Conservation (phyloP, 352 stramenopile genomes). For the Halophytophthora polymorphica region DNA sequence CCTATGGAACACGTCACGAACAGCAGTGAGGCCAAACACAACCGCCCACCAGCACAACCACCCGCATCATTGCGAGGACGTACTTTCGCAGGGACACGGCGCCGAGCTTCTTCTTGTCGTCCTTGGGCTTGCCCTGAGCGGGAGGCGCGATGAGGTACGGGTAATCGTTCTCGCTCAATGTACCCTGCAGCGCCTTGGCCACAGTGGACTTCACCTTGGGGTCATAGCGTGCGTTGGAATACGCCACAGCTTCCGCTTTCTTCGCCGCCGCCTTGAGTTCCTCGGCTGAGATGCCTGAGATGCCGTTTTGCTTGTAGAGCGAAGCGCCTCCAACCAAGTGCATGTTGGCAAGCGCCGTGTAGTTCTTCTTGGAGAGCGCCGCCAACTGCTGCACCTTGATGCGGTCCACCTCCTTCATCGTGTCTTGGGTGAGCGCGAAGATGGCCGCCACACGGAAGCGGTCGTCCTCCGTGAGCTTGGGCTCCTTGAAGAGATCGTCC, state of each 20-base stretch:
- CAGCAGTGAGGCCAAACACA: too few species aligned
- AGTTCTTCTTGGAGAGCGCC: constrained; percentile 67
- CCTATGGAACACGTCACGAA: too few species aligned
- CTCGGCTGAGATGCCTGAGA: constrained; percentile 46
- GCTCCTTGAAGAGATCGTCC: constrained; percentile 83
- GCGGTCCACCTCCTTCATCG: constrained; percentile 84
- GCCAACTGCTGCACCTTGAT: constrained; percentile 84
- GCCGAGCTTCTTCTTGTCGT: constrained; percentile 51
- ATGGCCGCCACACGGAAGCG: constrained; percentile 91
- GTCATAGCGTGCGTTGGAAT: constrained; percentile 78
- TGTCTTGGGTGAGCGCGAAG: constrained; percentile 92
- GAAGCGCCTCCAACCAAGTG: constrained; percentile 40
- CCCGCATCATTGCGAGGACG: constrained; percentile 6
- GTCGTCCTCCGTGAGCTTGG: constrained; percentile 74
- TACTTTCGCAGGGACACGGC: constrained; percentile 78
- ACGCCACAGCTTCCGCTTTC: constrained; percentile 61
- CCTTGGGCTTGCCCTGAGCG: constrained; percentile 27
- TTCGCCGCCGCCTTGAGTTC: constrained; percentile 68
- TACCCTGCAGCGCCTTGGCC: constrained; percentile 57
- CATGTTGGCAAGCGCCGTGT: constrained; percentile 68
- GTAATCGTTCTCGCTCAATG: constrained; percentile 65
- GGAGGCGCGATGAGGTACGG: constrained; percentile 82
- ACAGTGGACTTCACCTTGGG: constrained; percentile 68
- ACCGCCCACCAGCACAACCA: background rate
- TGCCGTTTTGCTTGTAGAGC: constrained; percentile 71